Percentiles rank a stretch among this genome's conserved stretches.
Evolutionary conservation across 768 basidiomycete species (phyloP).

Genomic region (Mycena rosella): DNA sequence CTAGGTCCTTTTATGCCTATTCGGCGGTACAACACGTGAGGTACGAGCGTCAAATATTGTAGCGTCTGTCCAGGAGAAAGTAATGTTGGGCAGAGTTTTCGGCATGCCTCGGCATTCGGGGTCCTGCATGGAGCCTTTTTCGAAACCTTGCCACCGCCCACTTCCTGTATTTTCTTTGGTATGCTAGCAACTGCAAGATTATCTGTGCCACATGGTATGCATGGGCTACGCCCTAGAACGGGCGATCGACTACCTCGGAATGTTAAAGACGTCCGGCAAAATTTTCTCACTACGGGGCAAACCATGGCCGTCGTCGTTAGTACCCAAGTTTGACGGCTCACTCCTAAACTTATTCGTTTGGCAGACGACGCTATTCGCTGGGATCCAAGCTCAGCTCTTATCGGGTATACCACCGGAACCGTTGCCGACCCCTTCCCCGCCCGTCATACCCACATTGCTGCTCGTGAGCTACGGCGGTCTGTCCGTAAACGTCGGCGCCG

Average conservation of each 20-base stretch:
- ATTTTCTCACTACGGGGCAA: constrained; percentile 8
- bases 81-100: no score
- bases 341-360: neutral
- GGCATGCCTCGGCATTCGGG: no score
- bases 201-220: no score
- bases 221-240: no score
- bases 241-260: neutral
- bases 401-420: constrained; percentile 8
- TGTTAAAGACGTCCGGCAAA: constrained; percentile 11
- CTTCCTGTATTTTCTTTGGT: no score
- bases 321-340: neutral
- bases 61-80: no score
- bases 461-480: constrained; percentile 21
- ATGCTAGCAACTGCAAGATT: no score
- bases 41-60: no score
- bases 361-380: constrained; percentile 16
- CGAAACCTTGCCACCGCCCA: no score
- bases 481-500: constrained; percentile 9
- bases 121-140: no score
- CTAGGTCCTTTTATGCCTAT: no score
- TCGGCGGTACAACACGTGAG: no score
- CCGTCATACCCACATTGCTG: constrained; percentile 1
- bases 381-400: constrained; percentile 17
- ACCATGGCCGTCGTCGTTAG: constrained; percentile 21
- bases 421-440: neutral